Evolutionary conservation across 148 eudicot genomes (phyloP).

Genomic region (Pouteria glomerata): DNA sequence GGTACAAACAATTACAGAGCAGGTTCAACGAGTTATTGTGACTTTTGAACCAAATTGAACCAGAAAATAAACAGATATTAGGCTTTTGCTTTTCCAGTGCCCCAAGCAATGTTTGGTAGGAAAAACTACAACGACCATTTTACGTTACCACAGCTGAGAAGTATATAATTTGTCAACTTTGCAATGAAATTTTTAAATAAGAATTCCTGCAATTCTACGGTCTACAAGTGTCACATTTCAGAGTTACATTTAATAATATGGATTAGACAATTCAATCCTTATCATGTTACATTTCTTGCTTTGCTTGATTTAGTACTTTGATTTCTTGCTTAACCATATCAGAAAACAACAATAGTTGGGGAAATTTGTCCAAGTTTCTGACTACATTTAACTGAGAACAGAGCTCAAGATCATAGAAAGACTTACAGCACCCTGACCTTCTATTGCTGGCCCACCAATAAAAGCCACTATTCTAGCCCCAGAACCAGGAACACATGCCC

Average conservation of each 20-base stretch:
- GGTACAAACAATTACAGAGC: too few species aligned
- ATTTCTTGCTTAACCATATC: not conserved
- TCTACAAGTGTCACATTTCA: not conserved
- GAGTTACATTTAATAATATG: too few species aligned
- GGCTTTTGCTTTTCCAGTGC: too few species aligned
- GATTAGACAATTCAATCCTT: not conserved
- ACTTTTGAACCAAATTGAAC: too few species aligned
- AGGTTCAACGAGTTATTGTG: too few species aligned
- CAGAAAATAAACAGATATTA: too few species aligned
- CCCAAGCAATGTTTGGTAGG: too few species aligned
- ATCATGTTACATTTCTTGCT: not conserved
- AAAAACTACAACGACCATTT: too few species aligned
- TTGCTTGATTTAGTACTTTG: not conserved
- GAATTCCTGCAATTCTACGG: not conserved
- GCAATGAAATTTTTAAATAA: too few species aligned
- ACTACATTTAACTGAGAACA: slow-evolving; percentile 5
- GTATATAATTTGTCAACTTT: too few species aligned
- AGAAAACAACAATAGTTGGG: not conserved
- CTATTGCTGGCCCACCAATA: slow-evolving; percentile 90
- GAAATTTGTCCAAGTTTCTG: not conserved
- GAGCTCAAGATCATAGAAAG: slow-evolving; percentile 6
- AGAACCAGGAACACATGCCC: slow-evolving; percentile 87
- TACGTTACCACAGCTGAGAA: too few species aligned
- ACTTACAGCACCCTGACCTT: slow-evolving; percentile 97
- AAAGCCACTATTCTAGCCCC: slow-evolving; percentile 97